Evolutionary conservation across 495 filamentous ascomycete genomes (phyloP), one percentile per base, ranked within the genome.

Genomic region (Cercophora newfieldiana): DNA sequence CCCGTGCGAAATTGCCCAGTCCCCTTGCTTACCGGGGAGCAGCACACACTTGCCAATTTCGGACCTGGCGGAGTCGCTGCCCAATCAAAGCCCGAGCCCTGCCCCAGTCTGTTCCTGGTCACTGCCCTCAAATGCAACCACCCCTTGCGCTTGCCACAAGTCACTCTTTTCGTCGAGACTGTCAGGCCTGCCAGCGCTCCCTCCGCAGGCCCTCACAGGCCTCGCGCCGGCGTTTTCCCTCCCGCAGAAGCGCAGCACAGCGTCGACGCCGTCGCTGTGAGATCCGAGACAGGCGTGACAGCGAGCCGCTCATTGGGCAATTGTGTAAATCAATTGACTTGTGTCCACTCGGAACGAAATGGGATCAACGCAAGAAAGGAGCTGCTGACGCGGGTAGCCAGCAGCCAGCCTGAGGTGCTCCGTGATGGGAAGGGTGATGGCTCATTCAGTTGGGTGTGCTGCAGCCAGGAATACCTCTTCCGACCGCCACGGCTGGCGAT

Each of bases 1-100:
- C 12, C 50, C 50, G 50, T 53, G 50, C 50, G 50, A 53, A 19
- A 53, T 53, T 53, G 50, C 50, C 24, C 50, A 53, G 21, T 26
- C 24, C 50, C 50, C 50, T 26, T 26, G 50, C 21, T 26, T 26
- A 53, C 50, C 21, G 50, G 21, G 50, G 21, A 24, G 50, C 19
- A 53, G 6, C 24, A 26, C 24, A 7, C 50, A 53, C 50, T 53
- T 53, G 50, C 50, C 50, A 53, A 53, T 53, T 53, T 53, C 50
- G n/a, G 50, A 24, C 10, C 24, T 8, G 50, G 24, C 50, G 50
- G n/a, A 22, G 21, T 24, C 50, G n/a, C 21, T 14, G 50, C 22
- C 50, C 50, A 53, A 53, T 53, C 50, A 22, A 22, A 22, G 50
- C 24, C 22, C 50, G 50, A 22, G 50, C 50, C 50, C 24, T 53